Conservation (phyloP, 176 grass and related monocot genomes). For the Cenchrus americanus region DNA sequence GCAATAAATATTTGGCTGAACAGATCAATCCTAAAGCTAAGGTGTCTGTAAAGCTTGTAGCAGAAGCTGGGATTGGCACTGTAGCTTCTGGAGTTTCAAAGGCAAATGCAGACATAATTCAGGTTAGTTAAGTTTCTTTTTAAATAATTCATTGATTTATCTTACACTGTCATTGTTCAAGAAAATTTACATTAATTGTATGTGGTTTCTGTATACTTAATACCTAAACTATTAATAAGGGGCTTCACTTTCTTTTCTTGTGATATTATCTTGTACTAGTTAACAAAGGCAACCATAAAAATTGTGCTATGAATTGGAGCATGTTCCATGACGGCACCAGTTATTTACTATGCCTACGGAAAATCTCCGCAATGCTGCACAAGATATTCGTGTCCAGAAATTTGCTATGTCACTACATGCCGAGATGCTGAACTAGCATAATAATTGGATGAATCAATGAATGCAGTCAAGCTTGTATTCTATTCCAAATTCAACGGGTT, state of each 20-base stretch:
- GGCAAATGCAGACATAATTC: conserved; percentile 96
- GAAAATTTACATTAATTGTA: conserved; percentile 22
- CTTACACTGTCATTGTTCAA: conserved; percentile 15
- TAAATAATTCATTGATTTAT: conserved; percentile 18
- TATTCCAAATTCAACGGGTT: not conserved
- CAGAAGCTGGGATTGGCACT: conserved; percentile 99
- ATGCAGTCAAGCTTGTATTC: not conserved
- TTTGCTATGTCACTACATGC: not conserved
- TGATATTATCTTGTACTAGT: not conserved
- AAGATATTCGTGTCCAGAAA: not conserved
- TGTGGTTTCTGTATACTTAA: conserved; percentile 13
- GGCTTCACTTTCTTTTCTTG: too few relatives aligned
- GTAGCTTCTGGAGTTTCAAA: conserved; percentile 99
- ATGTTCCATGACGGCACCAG: not conserved
- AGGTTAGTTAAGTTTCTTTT: conserved; percentile 57
- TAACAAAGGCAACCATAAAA: not conserved
- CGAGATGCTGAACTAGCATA: conserved; percentile 6
- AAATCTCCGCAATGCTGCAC: conserved; percentile 17
- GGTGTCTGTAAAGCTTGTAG: conserved; percentile 97
- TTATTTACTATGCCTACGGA: conserved; percentile 4
- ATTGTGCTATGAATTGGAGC: not conserved
- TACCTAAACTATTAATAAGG: not conserved
- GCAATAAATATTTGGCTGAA: conserved; percentile 40
- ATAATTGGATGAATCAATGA: conserved; percentile 27
- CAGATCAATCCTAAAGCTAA: conserved; percentile 98